A percentile compares a stretch with the other conserved stretches of the same genome.
These are phyloP conservation scores for Quercus lobata DNA, from an alignment of 331 rosid genomes.

Conservation along the genomic window DNA sequence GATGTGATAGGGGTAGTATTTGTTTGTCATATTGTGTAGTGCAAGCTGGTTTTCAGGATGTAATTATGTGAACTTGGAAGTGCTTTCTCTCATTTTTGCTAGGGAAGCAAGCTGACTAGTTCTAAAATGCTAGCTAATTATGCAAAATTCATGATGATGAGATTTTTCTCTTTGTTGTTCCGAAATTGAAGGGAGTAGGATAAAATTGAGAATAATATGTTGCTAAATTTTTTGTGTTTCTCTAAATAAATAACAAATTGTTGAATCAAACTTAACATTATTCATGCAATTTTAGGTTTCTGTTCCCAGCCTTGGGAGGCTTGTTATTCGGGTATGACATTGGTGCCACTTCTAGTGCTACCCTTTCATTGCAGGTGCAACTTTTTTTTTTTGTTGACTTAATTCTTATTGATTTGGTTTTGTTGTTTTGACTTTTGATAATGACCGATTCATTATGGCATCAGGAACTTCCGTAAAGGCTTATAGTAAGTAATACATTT, in stretches of 20 bases:
- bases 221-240: not conserved
- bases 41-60: not conserved
- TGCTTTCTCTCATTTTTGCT: not conserved
- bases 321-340: slow-evolving; percentile 93
- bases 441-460: not conserved
- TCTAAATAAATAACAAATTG: slow-evolving; percentile 5
- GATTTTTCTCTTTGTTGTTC: not conserved
- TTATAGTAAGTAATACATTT: slow-evolving; percentile 4
- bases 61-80: not conserved
- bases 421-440: not conserved
- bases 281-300: slow-evolving; percentile 51
- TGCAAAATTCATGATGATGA: not conserved
- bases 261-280: not conserved
- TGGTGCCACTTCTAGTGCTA: slow-evolving; percentile 96
- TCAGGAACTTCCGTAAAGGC: not conserved
- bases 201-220: not conserved
- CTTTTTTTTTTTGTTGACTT: not conserved
- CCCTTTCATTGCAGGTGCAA: slow-evolving; percentile 76
- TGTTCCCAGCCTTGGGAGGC: slow-evolving; percentile 98
- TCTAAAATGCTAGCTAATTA: not conserved
- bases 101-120: not conserved
- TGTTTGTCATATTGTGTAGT: not conserved
- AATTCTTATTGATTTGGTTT: not conserved
- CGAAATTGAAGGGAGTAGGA: not conserved
- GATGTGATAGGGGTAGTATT: not conserved